Conservation (phyloP, 2,329 filamentous ascomycete genomes). For the Stagonosporopsis rhizophila region DNA sequence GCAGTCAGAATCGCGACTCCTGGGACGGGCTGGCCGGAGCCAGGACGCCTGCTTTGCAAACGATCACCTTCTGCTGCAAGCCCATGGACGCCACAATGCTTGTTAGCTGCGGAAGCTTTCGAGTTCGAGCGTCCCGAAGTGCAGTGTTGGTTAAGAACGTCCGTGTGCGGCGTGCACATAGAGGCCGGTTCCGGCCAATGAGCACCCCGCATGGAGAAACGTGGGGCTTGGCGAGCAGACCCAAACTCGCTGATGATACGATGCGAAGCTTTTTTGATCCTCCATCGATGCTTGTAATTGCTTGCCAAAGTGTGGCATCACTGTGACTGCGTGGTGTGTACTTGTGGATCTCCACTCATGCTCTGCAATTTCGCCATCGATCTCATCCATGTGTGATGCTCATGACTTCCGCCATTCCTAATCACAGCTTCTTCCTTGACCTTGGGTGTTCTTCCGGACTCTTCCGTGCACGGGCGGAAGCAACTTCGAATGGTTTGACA, state of each 20-base stretch:
- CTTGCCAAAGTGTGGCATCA: constrained; percentile 11
- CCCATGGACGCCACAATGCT: constrained; percentile 14
- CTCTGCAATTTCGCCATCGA: neutral
- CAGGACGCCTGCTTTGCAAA: constrained; percentile 10
- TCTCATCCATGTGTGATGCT: neutral
- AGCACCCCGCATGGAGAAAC: constrained; percentile 5
- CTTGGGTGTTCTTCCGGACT: neutral
- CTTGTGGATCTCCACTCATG: neutral
- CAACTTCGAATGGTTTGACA: neutral
- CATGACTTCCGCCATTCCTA: neutral
- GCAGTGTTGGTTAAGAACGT: constrained; percentile 12
- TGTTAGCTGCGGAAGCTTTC: constrained; percentile 13
- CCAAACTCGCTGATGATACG: constrained; percentile 1
- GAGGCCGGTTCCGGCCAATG: constrained; percentile 6
- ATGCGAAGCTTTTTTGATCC: constrained; percentile 13
- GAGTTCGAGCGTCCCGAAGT: constrained; percentile 5
- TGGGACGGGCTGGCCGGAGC: constrained; percentile 12
- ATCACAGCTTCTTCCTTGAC: neutral
- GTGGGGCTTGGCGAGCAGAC: constrained; percentile 13
- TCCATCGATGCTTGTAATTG: constrained; percentile 9
- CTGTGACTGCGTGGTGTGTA: constrained; percentile 9
- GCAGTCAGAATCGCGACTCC: constrained; percentile 11
- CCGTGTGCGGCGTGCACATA: constrained; percentile 9
- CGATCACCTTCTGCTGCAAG: constrained; percentile 4
- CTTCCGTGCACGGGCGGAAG: neutral